Base-by-base conservation (phyloP, 2,329 filamentous ascomycete species). In the Colletotrichum trifolii region DNA sequence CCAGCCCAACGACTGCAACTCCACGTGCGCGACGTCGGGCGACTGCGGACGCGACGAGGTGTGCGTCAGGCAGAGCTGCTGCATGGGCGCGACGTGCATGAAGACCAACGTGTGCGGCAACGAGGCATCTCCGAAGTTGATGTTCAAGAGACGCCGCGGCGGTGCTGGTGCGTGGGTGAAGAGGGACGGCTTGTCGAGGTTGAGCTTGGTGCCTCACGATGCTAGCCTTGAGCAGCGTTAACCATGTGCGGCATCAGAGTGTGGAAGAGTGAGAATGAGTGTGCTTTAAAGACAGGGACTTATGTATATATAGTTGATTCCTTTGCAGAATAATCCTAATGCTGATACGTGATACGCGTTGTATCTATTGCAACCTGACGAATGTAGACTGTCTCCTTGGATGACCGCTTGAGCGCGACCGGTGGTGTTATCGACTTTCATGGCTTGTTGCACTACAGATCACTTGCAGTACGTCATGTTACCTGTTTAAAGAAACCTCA, bases 41-140 rank as follows among this genome's bases (percentile, higher is more conserved):
- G 63, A 66, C 47, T 66, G 63, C 17, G 36, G 39, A 5, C 25
- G 8, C 13, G 63, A 42, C 15, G 63, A 66, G 40, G 63, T 66
- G 3, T 66, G 63, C 58, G 15, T 66, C 47, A 66, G 57, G 63
- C 52, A 66, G 52, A 62, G 58, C 53, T 66, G 63, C 58, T 66
- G 63, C 35, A 3, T 34, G 3, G 58, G 63, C 4, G 63, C 58
- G 1, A 53, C 53, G 2, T 66, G 63, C 47, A 66, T 66, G 63
- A 66, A 66, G 58, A 38, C 63, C 2, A 47, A 63, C 1, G 63
- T 66, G 13, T 66, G 63, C 47, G 15, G 62, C 6, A 57, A 66
- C 53, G 15, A 45, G 47, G 13, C n/a, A 7, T 8, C 35, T 7
- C 63, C 63, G 5, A 50, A 39, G 58, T 42, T 66, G 58, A 39